Evolutionary conservation across 1,284 basidiomycete species (phyloP).

Genomic region (Sphaerobolus stellatus): DNA sequence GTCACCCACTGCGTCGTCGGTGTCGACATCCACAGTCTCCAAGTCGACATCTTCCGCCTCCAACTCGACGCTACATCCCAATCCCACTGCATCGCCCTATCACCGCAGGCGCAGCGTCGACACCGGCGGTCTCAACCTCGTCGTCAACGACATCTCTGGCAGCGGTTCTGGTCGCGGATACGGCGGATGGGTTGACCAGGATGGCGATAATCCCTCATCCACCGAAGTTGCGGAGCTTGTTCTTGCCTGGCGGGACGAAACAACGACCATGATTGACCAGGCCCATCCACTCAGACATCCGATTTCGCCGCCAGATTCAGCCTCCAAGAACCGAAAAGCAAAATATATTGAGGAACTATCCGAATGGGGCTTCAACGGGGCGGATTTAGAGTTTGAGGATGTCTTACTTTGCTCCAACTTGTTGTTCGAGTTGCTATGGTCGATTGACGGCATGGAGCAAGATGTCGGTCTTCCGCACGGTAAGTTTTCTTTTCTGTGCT

Average conservation of each 20-base stretch:
- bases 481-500: slow-evolving; percentile 42
- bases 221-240: slow-evolving; percentile 12
- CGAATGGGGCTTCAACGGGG: slow-evolving; percentile 86
- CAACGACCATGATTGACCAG: slow-evolving; percentile 24
- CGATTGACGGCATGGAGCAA: slow-evolving; percentile 71
- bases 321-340: slow-evolving; percentile 20
- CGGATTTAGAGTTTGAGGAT: slow-evolving; percentile 75
- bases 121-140: slow-evolving; percentile 78
- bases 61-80: slow-evolving; percentile 7
- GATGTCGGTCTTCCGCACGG: slow-evolving; percentile 64
- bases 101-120: slow-evolving; percentile 70
- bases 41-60: slow-evolving; percentile 21
- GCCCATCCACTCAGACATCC: slow-evolving; percentile 6
- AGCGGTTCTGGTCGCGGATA: slow-evolving; percentile 67
- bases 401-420: slow-evolving; percentile 78
- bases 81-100: background rate
- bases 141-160: slow-evolving; percentile 52
- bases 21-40: slow-evolving; percentile 18
- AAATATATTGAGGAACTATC: slow-evolving; percentile 59
- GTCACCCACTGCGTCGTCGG: slow-evolving; percentile 14
- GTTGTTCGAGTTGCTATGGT: slow-evolving; percentile 71
- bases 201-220: slow-evolving; percentile 40
- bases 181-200: slow-evolving; percentile 60
- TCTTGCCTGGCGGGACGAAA: slow-evolving; percentile 5
- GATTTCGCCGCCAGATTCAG: slow-evolving; percentile 31